These are phyloP conservation scores for Dothidotthia symphoricarpi DNA, from an alignment of 2,329 filamentous ascomycete genomes.

Conservation along the genomic window DNA sequence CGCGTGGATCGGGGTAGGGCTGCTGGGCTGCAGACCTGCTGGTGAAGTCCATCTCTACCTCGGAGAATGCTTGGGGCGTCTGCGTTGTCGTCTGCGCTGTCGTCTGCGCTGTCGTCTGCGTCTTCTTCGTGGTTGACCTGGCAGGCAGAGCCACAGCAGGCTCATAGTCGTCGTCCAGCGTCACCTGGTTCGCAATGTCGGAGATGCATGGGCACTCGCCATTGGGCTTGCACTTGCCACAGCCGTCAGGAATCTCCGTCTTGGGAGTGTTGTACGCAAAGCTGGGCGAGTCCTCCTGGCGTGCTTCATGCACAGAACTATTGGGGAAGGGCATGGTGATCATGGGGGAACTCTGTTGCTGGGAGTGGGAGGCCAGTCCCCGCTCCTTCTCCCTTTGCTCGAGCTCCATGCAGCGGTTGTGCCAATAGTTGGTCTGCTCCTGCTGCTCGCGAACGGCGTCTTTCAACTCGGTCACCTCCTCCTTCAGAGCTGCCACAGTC, in stretches of 20 bases:
- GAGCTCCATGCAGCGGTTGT: conserved; percentile 10
- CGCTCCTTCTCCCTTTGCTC: too few relatives aligned
- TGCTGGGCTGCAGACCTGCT: conserved; percentile 18
- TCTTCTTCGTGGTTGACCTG: conserved; percentile 4
- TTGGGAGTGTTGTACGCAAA: conserved; percentile 17
- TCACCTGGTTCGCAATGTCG: conserved; percentile 24
- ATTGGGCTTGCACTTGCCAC: conserved; percentile 27
- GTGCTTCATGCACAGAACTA: conserved; percentile 15
- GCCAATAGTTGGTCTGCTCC: conserved; percentile 19
- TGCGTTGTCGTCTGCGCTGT: conserved; percentile 1
- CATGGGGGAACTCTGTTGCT: not conserved
- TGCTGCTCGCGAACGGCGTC: conserved; percentile 10
- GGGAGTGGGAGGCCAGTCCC: too few relatives aligned
- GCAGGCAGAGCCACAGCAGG: conserved; percentile 19
- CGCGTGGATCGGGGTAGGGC: conserved; percentile 9
- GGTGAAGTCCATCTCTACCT: conserved; percentile 39
- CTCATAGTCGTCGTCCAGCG: conserved; percentile 21
- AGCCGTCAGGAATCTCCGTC: conserved; percentile 17
- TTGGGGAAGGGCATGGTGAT: not conserved
- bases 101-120: too few relatives aligned
- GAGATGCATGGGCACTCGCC: conserved; percentile 37
- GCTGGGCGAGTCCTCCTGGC: conserved; percentile 11
- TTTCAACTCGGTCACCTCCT: conserved; percentile 35
- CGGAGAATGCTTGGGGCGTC: conserved; percentile 16
- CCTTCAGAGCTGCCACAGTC: conserved; percentile 67